These are phyloP conservation scores for Citrus unshiu DNA, from an alignment of 345 rosid species.

Conservation along the genomic window DNA sequence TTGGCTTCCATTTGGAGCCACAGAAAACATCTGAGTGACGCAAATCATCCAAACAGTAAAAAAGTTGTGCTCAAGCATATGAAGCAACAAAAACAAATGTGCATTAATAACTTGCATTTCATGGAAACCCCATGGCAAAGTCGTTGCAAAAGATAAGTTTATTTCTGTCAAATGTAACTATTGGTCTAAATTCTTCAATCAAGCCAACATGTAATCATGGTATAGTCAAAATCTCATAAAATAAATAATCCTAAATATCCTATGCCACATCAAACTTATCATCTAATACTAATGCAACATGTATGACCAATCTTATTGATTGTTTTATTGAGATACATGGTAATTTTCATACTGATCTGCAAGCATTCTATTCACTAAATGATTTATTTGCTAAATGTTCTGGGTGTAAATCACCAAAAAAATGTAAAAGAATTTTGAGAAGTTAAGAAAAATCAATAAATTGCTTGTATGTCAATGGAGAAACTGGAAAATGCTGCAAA, in stretches of 20 bases:
- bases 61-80: slow-evolving; percentile 12
- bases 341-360: neutral
- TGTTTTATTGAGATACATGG: neutral
- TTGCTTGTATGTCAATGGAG: neutral
- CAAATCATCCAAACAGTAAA: slow-evolving; percentile 21
- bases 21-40: slow-evolving; percentile 65
- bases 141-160: neutral
- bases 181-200: neutral
- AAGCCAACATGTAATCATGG: neutral
- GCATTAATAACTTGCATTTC: neutral
- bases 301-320: neutral
- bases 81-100: neutral
- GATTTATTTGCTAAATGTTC: neutral
- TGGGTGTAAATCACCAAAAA: neutral
- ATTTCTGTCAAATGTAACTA: neutral
- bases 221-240: neutral
- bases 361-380: neutral
- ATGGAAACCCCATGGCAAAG: neutral
- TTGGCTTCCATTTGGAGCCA: slow-evolving; percentile 54
- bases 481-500: neutral
- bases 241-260: neutral
- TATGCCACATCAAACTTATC: neutral
- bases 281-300: neutral
- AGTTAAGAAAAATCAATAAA: neutral
- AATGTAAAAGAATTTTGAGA: neutral